phyloP scores from a whole-genome alignment of 768 basidiomycete genomes.

The Gloeostereum incarnatum region DNA sequence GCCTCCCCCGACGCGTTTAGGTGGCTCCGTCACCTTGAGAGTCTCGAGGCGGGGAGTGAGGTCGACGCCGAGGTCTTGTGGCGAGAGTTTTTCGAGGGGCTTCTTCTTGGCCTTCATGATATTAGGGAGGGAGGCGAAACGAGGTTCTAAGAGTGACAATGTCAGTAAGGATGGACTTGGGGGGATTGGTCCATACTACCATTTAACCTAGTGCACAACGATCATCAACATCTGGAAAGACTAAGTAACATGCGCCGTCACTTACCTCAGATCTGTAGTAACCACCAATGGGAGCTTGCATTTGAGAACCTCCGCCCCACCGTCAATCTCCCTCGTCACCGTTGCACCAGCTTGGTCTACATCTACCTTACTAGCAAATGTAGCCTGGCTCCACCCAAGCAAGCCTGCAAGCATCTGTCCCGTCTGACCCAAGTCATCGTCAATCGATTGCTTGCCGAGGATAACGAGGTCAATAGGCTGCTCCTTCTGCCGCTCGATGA shows the following conservation, averaged over 20 bases:
- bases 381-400: conserved; percentile 88
- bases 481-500: conserved; percentile 55
- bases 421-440: conserved; percentile 92
- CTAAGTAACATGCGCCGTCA: neutral
- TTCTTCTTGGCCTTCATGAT: conserved; percentile 99
- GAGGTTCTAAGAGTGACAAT: conserved; percentile 55
- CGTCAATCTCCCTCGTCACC: conserved; percentile 90
- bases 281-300: conserved; percentile 77
- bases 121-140: conserved; percentile 94
- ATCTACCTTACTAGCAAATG: conserved; percentile 85
- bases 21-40: conserved; percentile 83
- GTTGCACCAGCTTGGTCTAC: conserved; percentile 54
- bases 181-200: conserved; percentile 28
- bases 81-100: conserved; percentile 73
- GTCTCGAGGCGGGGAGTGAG: conserved; percentile 77
- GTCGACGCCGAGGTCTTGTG: conserved; percentile 78
- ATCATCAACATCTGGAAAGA: conserved; percentile 1
- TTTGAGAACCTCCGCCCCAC: conserved; percentile 78
- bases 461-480: conserved; percentile 79
- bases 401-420: conserved; percentile 97
- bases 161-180: neutral
- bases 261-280: conserved; percentile 84
- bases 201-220: conserved; percentile 45
- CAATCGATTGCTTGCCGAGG: conserved; percentile 96
- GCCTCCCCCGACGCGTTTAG: conserved; percentile 81